Conservation (phyloP, 2,329 filamentous ascomycete species). For the Dothidotthia symphoricarpi region DNA sequence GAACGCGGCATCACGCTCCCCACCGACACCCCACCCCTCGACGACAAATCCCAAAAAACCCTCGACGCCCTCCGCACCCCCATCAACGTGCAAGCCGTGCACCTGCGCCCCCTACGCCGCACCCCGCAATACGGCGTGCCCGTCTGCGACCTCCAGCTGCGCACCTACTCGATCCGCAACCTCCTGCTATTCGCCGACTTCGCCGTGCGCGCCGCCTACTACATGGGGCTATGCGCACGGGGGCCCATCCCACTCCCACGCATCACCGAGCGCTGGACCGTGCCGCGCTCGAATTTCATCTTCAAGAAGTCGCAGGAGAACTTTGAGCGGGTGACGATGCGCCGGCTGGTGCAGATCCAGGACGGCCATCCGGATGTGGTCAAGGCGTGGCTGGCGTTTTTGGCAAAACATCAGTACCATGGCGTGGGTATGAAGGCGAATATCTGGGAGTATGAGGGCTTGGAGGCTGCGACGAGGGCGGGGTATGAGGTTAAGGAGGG, state of each 20-base stretch:
- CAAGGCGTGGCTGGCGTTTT: slow-evolving; percentile 86
- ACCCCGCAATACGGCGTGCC: slow-evolving; percentile 73
- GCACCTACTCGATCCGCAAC: slow-evolving; percentile 85
- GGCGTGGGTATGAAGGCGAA: slow-evolving; percentile 99
- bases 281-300: slow-evolving; percentile 83
- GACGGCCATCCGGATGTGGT: slow-evolving; percentile 88
- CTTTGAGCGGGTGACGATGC: slow-evolving; percentile 85
- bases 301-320: slow-evolving; percentile 98
- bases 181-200: slow-evolving; percentile 96
- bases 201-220: slow-evolving; percentile 90
- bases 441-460: slow-evolving; percentile 79
- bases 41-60: slow-evolving; percentile 28
- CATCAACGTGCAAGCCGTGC: slow-evolving; percentile 78
- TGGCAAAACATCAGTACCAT: slow-evolving; percentile 88
- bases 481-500: slow-evolving; percentile 28
- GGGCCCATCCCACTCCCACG: slow-evolving; percentile 84
- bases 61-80: slow-evolving; percentile 50
- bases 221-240: slow-evolving; percentile 78
- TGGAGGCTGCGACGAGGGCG: slow-evolving; percentile 47
- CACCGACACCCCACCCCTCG: slow-evolving; percentile 29
- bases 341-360: slow-evolving; percentile 85
- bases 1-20: slow-evolving; percentile 35
- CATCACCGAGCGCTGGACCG: slow-evolving; percentile 90
- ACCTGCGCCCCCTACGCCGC: slow-evolving; percentile 79
- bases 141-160: slow-evolving; percentile 85